A percentile compares a stretch with the other conserved stretches of the same genome.
Conservation (phyloP, 140 eudicot species). For the Flaveria floridana region DNA sequence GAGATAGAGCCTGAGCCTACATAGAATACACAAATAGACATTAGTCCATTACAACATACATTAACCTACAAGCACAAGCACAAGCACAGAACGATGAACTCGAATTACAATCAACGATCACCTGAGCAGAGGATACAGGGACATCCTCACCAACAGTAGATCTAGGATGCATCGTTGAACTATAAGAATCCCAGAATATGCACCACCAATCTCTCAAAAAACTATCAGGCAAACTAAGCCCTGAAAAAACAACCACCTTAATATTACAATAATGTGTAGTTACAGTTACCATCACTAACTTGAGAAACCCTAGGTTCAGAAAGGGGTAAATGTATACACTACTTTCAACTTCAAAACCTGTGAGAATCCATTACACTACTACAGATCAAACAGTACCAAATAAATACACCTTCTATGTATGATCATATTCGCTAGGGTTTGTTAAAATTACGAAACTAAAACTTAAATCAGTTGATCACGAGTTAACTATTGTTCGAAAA, state of each 20-base stretch:
- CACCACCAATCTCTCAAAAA: constrained; percentile 20
- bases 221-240: constrained; percentile 9
- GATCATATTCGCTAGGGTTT: neutral
- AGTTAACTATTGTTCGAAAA: neutral
- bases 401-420: neutral
- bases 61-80: neutral
- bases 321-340: neutral
- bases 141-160: neutral
- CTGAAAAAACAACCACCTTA: constrained; percentile 11
- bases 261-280: no score
- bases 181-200: constrained; percentile 10
- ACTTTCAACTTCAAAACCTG: neutral
- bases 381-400: neutral
- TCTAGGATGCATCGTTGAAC: neutral
- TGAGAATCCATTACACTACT: neutral
- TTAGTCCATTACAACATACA: neutral
- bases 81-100: neutral
- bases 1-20: neutral
- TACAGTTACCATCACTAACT: neutral
- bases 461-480: no score
- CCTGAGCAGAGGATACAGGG: neutral
- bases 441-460: neutral
- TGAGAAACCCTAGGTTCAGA: neutral
- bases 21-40: neutral
- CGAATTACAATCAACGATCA: neutral